Conservation (phyloP, 1,139 yeast species). For the Debaryomycetaceae sp. region DNA sequence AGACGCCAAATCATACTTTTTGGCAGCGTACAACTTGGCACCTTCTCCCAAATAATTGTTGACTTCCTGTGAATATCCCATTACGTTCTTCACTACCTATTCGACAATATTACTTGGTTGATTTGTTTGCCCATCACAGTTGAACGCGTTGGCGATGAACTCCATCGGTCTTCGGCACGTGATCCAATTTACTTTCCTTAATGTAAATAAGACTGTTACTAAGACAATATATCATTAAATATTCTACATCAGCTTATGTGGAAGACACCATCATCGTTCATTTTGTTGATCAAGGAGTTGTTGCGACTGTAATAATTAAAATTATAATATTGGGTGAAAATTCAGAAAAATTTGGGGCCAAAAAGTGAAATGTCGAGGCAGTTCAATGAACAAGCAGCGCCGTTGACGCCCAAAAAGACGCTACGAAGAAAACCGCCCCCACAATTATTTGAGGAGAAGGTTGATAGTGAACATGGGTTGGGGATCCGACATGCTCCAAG, state of each 20-base stretch:
- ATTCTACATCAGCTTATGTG: not conserved
- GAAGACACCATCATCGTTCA: no score
- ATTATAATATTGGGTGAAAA: not conserved
- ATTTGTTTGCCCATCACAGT: not conserved
- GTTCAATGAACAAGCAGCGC: conserved; percentile 1
- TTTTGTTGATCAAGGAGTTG: not conserved
- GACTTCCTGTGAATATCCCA: conserved; percentile 32
- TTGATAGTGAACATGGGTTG: not conserved
- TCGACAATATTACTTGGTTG: not conserved
- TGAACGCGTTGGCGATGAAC: conserved; percentile 2
- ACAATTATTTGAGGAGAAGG: conserved; percentile 1
- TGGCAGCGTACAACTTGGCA: conserved; percentile 56
- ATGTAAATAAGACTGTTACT: not conserved
- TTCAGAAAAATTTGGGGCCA: not conserved
- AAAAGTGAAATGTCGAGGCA: conserved; percentile 4
- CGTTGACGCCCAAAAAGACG: conserved; percentile 12
- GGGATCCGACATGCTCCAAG: not conserved
- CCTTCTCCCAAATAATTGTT: conserved; percentile 54
- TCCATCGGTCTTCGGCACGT: not conserved
- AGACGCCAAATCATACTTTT: conserved; percentile 66
- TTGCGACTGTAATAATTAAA: not conserved
- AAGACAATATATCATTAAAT: not conserved
- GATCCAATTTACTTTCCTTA: not conserved
- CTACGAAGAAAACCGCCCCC: conserved; percentile 34
- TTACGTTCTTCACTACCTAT: conserved; percentile 2